Percentiles rank a stretch among this genome's conserved stretches.
phyloP scores from a whole-genome alignment of 257 asterid genomes.

The Solanum chmielewskii region DNA sequence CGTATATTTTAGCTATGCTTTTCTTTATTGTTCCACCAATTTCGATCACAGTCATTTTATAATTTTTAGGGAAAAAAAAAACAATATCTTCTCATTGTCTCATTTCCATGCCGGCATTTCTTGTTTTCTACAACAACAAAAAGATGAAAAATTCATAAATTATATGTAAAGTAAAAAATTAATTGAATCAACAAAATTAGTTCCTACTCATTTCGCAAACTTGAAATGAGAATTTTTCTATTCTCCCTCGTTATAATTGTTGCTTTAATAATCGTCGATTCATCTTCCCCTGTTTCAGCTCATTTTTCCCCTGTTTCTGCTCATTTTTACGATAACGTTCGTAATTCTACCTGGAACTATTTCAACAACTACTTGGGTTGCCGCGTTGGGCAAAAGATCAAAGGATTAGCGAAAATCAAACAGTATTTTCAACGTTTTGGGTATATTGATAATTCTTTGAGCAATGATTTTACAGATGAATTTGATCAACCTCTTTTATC shows the following conservation, averaged over 20 bases:
- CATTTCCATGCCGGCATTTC: neutral
- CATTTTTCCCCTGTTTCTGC: slow-evolving; percentile 17
- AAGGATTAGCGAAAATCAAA: slow-evolving; percentile 43
- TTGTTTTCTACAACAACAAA: neutral
- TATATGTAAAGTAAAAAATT: neutral
- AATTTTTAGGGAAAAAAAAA: neutral
- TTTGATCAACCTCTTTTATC: slow-evolving; percentile 37
- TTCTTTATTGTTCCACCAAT: neutral
- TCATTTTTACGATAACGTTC: neutral
- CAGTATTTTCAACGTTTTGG: slow-evolving; percentile 61
- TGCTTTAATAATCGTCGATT: neutral
- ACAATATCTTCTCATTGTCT: neutral
- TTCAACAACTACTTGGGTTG: slow-evolving; percentile 31
- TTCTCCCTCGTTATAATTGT: neutral
- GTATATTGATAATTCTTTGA: slow-evolving; percentile 26
- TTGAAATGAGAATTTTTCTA: neutral
- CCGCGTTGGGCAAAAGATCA: no score
- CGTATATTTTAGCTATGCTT: neutral
- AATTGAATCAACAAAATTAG: neutral
- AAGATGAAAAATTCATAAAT: neutral
- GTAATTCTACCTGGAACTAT: neutral
- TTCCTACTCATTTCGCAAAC: neutral
- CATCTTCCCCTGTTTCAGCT: neutral
- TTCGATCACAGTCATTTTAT: neutral
- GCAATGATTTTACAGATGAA: slow-evolving; percentile 41